These are phyloP conservation scores for Exophiala oligosperma DNA, from an alignment of 2,329 filamentous ascomycete genomes.

Conservation along the genomic window DNA sequence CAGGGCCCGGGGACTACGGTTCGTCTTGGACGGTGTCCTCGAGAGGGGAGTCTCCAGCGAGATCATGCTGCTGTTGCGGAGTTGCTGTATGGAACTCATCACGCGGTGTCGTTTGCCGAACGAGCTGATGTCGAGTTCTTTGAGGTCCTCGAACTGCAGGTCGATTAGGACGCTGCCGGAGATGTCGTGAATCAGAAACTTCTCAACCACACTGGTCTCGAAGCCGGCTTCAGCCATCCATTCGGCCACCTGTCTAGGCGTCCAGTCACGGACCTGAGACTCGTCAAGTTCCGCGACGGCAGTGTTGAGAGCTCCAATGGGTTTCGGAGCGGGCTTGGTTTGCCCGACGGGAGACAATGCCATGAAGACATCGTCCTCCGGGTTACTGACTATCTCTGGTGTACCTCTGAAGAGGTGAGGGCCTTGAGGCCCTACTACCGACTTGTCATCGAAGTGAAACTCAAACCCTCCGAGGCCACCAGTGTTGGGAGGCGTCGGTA, in stretches of 20 bases:
- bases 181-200: slow-evolving; percentile 90
- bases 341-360: slow-evolving; percentile 16
- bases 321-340: slow-evolving; percentile 12
- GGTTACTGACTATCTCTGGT: slow-evolving; percentile 18
- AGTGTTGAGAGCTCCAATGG: slow-evolving; percentile 28
- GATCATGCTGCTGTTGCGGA: slow-evolving; percentile 41
- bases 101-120: slow-evolving; percentile 64
- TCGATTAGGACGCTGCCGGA: slow-evolving; percentile 82
- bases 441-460: slow-evolving; percentile 55
- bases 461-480: slow-evolving; percentile 62
- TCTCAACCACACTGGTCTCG: slow-evolving; percentile 73
- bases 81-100: slow-evolving; percentile 58
- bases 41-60: slow-evolving; percentile 18
- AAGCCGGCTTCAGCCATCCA: slow-evolving; percentile 86
- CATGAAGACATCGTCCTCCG: slow-evolving; percentile 24
- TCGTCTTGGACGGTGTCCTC: slow-evolving; percentile 20
- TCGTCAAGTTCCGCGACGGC: slow-evolving; percentile 34
- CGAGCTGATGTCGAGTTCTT: slow-evolving; percentile 62
- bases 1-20: slow-evolving; percentile 17
- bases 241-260: slow-evolving; percentile 46
- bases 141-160: slow-evolving; percentile 81
- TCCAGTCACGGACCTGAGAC: slow-evolving; percentile 35
- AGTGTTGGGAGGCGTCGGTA: slow-evolving; percentile 75
- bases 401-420: slow-evolving; percentile 81
- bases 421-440: slow-evolving; percentile 70